Evolutionary conservation across 768 basidiomycete species (phyloP).

Genomic region (Mycena rebaudengoi): DNA sequence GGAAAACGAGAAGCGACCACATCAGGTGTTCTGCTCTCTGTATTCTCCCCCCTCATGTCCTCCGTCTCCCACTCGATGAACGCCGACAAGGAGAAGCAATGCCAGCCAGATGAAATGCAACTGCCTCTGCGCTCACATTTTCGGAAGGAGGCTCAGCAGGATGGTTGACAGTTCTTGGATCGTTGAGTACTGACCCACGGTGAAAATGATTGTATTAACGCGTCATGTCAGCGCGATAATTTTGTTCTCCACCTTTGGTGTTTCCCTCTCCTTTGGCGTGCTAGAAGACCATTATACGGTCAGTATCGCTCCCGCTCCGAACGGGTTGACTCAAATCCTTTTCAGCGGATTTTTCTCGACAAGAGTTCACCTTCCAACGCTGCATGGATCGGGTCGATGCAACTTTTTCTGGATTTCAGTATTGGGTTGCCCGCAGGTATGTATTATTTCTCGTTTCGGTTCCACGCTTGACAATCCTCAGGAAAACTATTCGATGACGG

Average conservation of each 20-base stretch:
- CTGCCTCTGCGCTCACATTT: neutral
- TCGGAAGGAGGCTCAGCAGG: slow-evolving; percentile 19
- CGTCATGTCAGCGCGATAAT: slow-evolving; percentile 17
- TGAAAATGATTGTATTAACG: neutral
- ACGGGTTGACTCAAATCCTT: neutral
- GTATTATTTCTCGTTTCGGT: neutral
- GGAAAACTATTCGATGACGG: slow-evolving; percentile 25
- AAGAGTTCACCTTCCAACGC: slow-evolving; percentile 20
- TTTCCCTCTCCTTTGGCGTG: slow-evolving; percentile 26
- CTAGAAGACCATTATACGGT: slow-evolving; percentile 27
- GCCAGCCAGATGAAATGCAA: neutral
- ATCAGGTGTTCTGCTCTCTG: neutral
- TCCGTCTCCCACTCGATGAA: slow-evolving; percentile 11
- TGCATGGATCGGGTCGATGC: slow-evolving; percentile 23
- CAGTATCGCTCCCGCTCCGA: neutral
- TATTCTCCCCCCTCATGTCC: slow-evolving; percentile 10
- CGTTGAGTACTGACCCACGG: slow-evolving; percentile 2
- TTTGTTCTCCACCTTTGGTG: slow-evolving; percentile 25
- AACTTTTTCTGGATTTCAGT: slow-evolving; percentile 25
- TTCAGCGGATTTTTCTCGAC: slow-evolving; percentile 20
- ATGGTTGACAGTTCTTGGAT: slow-evolving; percentile 25
- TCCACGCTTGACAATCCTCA: neutral
- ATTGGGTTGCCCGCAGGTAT: slow-evolving; percentile 26
- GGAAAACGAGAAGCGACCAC: slow-evolving; percentile 4
- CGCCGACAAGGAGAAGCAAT: slow-evolving; percentile 17